Percentiles rank a stretch among this genome's conserved stretches.
These are phyloP conservation scores for Suhomyces vadensis DNA, from an alignment of 805 yeast genomes.

Conservation along the genomic window DNA sequence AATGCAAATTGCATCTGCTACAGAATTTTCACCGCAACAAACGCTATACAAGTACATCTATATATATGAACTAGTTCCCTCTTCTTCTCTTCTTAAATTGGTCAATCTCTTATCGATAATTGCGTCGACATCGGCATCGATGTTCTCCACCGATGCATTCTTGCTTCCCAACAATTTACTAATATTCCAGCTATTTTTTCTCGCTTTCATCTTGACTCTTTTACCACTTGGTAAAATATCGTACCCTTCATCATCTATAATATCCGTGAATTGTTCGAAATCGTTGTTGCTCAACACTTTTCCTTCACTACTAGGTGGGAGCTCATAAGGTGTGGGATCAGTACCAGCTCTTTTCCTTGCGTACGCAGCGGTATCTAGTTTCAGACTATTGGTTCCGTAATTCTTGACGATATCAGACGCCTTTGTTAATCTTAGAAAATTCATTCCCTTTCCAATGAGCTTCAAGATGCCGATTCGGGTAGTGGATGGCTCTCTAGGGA, in stretches of 20 bases:
- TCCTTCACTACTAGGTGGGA: constrained; percentile 50
- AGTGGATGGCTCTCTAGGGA: constrained; percentile 49
- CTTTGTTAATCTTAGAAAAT: constrained; percentile 9
- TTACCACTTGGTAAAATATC: constrained; percentile 79
- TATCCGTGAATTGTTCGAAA: constrained; percentile 25
- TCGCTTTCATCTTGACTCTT: constrained; percentile 44
- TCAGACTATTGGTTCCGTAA: constrained; percentile 4
- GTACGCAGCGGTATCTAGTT: constrained; percentile 27
- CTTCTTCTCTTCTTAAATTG: constrained; percentile 16
- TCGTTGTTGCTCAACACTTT: constrained; percentile 24
- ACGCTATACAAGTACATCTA: no score
- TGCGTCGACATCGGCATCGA: constrained; percentile 51
- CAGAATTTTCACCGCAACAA: no score
- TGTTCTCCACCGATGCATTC: constrained; percentile 15
- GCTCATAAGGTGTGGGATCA: constrained; percentile 45
- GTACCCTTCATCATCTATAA: constrained; percentile 32
- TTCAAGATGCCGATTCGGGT: constrained; percentile 11
- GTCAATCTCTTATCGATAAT: constrained; percentile 53
- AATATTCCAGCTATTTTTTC: constrained; percentile 25
- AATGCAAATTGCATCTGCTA: no score
- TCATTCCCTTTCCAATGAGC: constrained; percentile 23
- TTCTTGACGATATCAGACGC: constrained; percentile 8
- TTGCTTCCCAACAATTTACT: constrained; percentile 43
- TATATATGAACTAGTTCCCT: not conserved
- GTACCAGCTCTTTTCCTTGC: constrained; percentile 52